Percentiles rank a stretch among this genome's conserved stretches.
phyloP scores from a whole-genome alignment of 495 filamentous ascomycete species.

The Trichoderma reesei region DNA sequence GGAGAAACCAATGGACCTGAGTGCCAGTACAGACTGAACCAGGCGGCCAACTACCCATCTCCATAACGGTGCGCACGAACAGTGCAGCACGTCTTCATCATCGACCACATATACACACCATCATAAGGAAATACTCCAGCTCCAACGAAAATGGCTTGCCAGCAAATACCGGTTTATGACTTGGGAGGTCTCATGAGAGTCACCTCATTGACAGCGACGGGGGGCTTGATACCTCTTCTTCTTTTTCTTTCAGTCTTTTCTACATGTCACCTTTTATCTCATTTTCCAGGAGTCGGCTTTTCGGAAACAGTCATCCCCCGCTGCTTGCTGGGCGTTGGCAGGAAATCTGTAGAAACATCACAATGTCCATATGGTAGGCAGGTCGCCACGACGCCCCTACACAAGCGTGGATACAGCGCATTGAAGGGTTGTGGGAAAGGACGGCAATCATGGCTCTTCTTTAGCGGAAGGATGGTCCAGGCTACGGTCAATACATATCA shows the following conservation, averaged over 20 bases:
- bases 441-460: no score
- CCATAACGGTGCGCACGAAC: no score
- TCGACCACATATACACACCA: no score
- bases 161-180: neutral
- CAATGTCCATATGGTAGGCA: neutral
- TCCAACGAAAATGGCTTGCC: neutral
- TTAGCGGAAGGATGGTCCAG: no score
- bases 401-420: neutral
- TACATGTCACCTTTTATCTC: neutral
- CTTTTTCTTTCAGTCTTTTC: neutral
- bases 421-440: neutral
- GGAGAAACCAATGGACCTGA: slow-evolving; percentile 44
- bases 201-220: neutral
- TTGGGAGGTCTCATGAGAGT: neutral
- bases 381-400: neutral
- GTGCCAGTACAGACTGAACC: slow-evolving; percentile 34
- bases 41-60: no score
- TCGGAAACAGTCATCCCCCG: neutral
- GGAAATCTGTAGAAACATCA: neutral
- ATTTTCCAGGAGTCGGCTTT: neutral
- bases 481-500: no score
- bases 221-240: neutral
- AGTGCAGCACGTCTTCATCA: no score
- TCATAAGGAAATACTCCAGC: no score
- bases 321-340: neutral